Evolutionary conservation across 1,284 basidiomycete species (phyloP).

Genomic region (Heterobasidion annosum): DNA sequence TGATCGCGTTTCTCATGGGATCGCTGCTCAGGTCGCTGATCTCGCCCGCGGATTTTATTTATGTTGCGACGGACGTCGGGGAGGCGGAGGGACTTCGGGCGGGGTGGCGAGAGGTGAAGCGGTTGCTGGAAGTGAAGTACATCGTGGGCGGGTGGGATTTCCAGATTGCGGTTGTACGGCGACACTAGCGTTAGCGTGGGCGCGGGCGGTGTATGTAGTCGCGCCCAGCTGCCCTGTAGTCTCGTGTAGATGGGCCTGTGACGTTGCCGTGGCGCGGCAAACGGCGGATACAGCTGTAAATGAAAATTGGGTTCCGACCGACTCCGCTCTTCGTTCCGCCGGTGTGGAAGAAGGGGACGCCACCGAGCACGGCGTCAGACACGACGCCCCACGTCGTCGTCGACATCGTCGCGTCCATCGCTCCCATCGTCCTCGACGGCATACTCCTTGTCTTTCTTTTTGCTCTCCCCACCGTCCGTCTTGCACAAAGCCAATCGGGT

Average conservation of each 20-base stretch:
- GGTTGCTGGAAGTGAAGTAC: constrained; percentile 74
- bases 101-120: constrained; percentile 77
- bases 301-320: constrained; percentile 5
- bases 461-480: neutral
- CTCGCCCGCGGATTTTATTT: constrained; percentile 88
- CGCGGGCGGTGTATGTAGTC: neutral
- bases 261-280: constrained; percentile 1
- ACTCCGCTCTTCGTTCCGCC: neutral
- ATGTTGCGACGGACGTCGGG: constrained; percentile 51
- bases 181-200: constrained; percentile 36
- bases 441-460: neutral
- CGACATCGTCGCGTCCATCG: neutral
- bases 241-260: neutral
- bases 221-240: neutral
- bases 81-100: constrained; percentile 39
- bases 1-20: constrained; percentile 89
- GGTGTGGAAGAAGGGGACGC: neutral
- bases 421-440: neutral
- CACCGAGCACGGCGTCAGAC: neutral
- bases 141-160: constrained; percentile 75
- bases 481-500: neutral
- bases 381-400: neutral
- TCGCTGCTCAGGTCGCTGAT: constrained; percentile 82
- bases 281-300: neutral
- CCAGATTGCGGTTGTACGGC: constrained; percentile 68